Conservation (phyloP, 768 basidiomycete species). For the Tricholoma terreum region DNA sequence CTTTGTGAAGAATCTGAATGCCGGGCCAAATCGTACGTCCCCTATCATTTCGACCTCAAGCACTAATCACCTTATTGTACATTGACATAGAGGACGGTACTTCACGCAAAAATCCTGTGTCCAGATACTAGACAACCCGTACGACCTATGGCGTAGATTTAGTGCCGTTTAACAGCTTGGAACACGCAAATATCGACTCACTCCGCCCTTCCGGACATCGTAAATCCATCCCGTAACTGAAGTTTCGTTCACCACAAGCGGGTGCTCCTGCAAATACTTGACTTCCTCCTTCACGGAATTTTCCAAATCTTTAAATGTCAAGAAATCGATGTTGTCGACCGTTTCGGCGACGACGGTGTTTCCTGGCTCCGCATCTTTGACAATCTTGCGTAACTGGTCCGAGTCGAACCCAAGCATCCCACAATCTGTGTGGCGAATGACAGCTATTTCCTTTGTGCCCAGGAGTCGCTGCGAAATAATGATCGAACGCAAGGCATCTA, state of each 20-base stretch:
- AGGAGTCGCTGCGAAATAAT: slow-evolving; percentile 72
- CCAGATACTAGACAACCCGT: slow-evolving; percentile 6
- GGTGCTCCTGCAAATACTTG: slow-evolving; percentile 50
- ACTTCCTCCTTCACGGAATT: slow-evolving; percentile 58
- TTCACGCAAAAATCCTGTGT: too few relatives aligned
- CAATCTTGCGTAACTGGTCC: slow-evolving; percentile 43
- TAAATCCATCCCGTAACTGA: slow-evolving; percentile 66
- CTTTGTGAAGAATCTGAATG: too few relatives aligned
- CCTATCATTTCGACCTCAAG: too few relatives aligned
- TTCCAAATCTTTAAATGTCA: slow-evolving; percentile 51
- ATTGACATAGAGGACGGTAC: too few relatives aligned
- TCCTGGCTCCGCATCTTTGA: slow-evolving; percentile 44
- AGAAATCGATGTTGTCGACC: slow-evolving; percentile 49
- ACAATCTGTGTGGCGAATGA: slow-evolving; percentile 72
- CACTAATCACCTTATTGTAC: too few relatives aligned
- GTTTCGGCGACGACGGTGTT: slow-evolving; percentile 25
- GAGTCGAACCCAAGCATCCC: slow-evolving; percentile 68
- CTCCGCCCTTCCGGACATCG: slow-evolving; percentile 61
- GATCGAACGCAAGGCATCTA: slow-evolving; percentile 63
- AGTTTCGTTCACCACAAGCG: slow-evolving; percentile 52
- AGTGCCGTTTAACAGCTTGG: neutral
- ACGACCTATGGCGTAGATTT: slow-evolving; percentile 1
- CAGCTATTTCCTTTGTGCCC: slow-evolving; percentile 63
- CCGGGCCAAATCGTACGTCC: too few relatives aligned
- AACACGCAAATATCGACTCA: slow-evolving; percentile 20